A percentile compares a stretch with the other conserved stretches of the same genome.
phyloP scores from a whole-genome alignment of 495 filamentous ascomycete species.

The Durotheca rogersii region DNA sequence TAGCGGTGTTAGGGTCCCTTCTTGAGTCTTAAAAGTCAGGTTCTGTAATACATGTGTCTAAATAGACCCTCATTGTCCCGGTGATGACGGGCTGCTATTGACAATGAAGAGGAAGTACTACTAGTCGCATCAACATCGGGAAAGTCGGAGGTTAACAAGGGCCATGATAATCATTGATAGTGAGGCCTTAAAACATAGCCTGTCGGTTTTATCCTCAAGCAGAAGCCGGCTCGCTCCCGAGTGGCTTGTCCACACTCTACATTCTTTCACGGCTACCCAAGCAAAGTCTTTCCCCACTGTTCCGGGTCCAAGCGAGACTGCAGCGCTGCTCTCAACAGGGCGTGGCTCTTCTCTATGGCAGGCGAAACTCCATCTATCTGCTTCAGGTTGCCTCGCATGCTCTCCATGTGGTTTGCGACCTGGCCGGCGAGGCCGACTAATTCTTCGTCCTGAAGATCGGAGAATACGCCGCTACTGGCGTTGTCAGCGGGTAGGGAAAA shows the following conservation, averaged over 20 bases:
- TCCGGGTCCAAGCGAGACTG: constrained; percentile 47
- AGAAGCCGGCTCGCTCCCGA: no score
- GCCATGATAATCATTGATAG: no score
- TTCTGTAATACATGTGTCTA: no score
- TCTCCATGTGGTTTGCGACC: constrained; percentile 51
- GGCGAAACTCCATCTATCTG: constrained; percentile 50
- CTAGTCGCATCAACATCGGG: no score
- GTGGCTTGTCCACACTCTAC: not conserved
- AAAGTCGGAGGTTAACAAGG: no score
- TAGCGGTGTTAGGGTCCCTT: no score
- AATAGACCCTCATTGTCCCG: no score
- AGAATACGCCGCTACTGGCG: constrained; percentile 32
- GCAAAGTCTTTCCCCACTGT: constrained; percentile 44
- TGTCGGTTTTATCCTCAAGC: no score
- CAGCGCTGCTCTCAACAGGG: constrained; percentile 40
- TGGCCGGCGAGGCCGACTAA: constrained; percentile 42
- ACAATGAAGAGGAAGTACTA: no score
- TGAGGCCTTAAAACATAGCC: no score
- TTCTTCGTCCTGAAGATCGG: constrained; percentile 37
- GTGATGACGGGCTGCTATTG: no score
- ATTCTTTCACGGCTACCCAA: constrained; percentile 33
- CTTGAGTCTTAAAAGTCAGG: no score
- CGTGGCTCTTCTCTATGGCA: constrained; percentile 47
- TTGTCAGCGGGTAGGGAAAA: constrained; percentile 8
- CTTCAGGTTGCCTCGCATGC: constrained; percentile 60